A percentile compares a stretch with the other conserved stretches of the same genome.
Evolutionary conservation across 129 eudicot species (phyloP).

Genomic region (Centella asiatica): DNA sequence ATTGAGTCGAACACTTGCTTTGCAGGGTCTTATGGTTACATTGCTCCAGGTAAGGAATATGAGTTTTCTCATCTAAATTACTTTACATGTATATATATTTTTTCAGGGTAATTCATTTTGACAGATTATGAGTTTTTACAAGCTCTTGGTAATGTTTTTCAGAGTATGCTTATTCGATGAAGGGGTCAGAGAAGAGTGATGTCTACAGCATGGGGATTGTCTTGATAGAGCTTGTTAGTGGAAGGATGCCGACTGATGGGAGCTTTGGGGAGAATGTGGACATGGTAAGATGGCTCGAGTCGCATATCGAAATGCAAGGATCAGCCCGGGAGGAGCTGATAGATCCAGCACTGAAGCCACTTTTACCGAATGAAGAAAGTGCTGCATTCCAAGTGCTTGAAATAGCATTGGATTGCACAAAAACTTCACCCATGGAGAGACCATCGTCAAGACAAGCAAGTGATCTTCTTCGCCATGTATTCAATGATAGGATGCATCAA

Average conservation of each 20-base stretch:
- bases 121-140: too few species aligned
- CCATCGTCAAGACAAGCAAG: constrained; percentile 74
- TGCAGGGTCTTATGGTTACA: constrained; percentile 94
- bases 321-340: constrained; percentile 46
- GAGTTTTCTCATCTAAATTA: background rate
- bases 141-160: constrained; percentile 1
- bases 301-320: constrained; percentile 50
- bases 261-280: constrained; percentile 75
- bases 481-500: constrained; percentile 36
- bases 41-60: constrained; percentile 71
- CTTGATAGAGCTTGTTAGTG: constrained; percentile 83
- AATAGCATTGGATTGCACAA: constrained; percentile 79
- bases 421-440: constrained; percentile 75
- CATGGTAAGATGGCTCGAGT: constrained; percentile 90
- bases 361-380: constrained; percentile 56
- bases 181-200: constrained; percentile 85
- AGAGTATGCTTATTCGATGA: constrained; percentile 85
- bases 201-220: constrained; percentile 97
- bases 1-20: constrained; percentile 70
- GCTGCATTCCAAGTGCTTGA: constrained; percentile 68
- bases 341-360: constrained; percentile 55
- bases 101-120: background rate
- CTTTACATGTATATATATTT: too few species aligned
- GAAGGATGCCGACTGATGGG: constrained; percentile 84
- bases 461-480: constrained; percentile 50